A percentile compares a stretch with the other conserved stretches of the same genome.
Conservation (phyloP, 2,329 filamentous ascomycete species). For the Camptophora hylomeconis region DNA sequence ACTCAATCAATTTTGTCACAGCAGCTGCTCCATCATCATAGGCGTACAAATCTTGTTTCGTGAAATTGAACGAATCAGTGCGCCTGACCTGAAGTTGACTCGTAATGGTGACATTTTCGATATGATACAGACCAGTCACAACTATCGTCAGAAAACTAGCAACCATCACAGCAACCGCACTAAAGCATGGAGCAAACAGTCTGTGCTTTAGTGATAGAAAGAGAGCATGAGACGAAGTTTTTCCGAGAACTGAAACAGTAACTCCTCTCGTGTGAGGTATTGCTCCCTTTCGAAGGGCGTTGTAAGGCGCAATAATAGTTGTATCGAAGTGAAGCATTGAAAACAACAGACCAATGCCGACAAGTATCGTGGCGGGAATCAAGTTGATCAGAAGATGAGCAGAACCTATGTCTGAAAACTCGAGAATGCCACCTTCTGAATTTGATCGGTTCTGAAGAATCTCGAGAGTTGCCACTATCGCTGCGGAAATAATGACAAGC, state of each 20-base stretch:
- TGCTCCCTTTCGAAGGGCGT: constrained; percentile 2
- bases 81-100: constrained; percentile 13
- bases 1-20: constrained; percentile 2
- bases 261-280: constrained; percentile 7
- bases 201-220: not conserved
- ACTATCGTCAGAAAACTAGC: constrained; percentile 12
- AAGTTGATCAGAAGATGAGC: constrained; percentile 5
- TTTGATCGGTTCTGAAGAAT: constrained; percentile 12
- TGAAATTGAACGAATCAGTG: constrained; percentile 14
- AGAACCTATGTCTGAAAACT: constrained; percentile 6
- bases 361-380: constrained; percentile 12
- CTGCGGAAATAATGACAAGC: constrained; percentile 14
- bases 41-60: not conserved
- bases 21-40: not conserved
- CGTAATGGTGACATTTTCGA: constrained; percentile 10
- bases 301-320: constrained; percentile 8
- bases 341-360: constrained; percentile 8
- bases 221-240: not conserved
- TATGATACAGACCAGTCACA: constrained; percentile 18
- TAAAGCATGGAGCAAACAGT: constrained; percentile 1
- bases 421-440: constrained; percentile 13
- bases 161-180: constrained; percentile 3
- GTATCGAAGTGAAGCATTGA: constrained; percentile 14
- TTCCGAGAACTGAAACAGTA: constrained; percentile 7
- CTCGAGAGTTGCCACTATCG: constrained; percentile 7